Evolutionary conservation across 2,329 filamentous ascomycete species (phyloP).

Genomic region (Venturia aucupariae): DNA sequence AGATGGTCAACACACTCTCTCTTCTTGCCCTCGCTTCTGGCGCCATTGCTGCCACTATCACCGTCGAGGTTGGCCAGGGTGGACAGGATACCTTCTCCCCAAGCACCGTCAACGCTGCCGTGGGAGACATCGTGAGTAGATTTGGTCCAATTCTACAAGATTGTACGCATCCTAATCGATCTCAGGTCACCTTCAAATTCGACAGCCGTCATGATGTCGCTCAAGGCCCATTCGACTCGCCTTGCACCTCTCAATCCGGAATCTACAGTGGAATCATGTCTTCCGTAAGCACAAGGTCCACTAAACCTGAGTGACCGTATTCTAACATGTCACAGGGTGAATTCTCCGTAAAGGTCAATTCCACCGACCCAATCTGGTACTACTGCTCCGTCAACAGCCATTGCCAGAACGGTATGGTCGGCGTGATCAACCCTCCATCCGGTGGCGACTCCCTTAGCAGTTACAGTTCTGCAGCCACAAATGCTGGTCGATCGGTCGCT

Average conservation of each 20-base stretch:
- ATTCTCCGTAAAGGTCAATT: slow-evolving; percentile 15
- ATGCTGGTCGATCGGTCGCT: neutral
- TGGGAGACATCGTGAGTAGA: slow-evolving; percentile 4
- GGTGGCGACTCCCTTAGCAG: slow-evolving; percentile 10
- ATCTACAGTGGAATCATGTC: slow-evolving; percentile 11
- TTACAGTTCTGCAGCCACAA: slow-evolving; percentile 8
- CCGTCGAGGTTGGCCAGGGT: slow-evolving; percentile 11
- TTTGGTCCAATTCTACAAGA: no score
- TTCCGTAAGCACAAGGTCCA: neutral
- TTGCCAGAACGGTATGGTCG: slow-evolving; percentile 16
- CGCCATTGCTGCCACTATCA: slow-evolving; percentile 8
- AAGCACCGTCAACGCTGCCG: slow-evolving; percentile 12
- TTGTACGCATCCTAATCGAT: no score
- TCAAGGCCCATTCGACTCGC: slow-evolving; percentile 7
- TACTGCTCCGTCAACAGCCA: slow-evolving; percentile 12
- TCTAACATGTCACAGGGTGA: slow-evolving; percentile 1
- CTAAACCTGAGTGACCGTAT: neutral
- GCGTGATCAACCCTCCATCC: slow-evolving; percentile 16
- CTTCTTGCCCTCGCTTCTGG: slow-evolving; percentile 2
- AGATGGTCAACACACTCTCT: slow-evolving; percentile 3
- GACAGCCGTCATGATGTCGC: slow-evolving; percentile 8
- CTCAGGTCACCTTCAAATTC: slow-evolving; percentile 14
- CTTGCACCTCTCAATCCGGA: slow-evolving; percentile 5
- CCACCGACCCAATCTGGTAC: slow-evolving; percentile 16
- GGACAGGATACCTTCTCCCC: slow-evolving; percentile 14